phyloP scores from a whole-genome alignment of 177 flowering plant genomes.

The Tripterygium wilfordii region DNA sequence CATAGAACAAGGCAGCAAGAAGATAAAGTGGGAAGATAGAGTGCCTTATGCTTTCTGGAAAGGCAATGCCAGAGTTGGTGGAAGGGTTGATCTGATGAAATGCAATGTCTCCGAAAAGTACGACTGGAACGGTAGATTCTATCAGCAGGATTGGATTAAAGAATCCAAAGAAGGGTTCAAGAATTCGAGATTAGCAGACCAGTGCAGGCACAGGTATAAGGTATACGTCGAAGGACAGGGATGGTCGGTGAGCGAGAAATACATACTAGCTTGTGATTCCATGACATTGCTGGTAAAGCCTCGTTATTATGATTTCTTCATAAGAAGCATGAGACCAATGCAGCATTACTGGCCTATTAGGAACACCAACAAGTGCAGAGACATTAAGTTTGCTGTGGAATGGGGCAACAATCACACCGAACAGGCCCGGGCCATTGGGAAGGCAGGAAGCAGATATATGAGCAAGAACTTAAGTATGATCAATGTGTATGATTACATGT shows the following conservation, averaged over 20 bases:
- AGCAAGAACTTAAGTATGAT: constrained; percentile 18
- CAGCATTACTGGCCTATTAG: constrained; percentile 47
- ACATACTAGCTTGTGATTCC: constrained; percentile 39
- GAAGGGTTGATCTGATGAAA: constrained; percentile 30
- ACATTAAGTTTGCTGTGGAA: constrained; percentile 49
- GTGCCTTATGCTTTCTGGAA: constrained; percentile 50
- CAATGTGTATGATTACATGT: constrained; percentile 27
- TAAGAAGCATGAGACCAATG: constrained; percentile 30
- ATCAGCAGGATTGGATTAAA: constrained; percentile 26
- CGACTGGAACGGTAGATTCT: constrained; percentile 30
- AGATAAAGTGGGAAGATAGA: constrained; percentile 36
- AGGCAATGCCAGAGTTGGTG: constrained; percentile 32
- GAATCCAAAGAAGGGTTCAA: constrained; percentile 26
- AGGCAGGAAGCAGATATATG: constrained; percentile 11
- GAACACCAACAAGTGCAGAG: constrained; percentile 26
- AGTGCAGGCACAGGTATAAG: constrained; percentile 46
- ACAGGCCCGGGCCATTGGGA: constrained; percentile 27
- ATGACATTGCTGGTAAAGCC: constrained; percentile 29
- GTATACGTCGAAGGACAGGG: constrained; percentile 41
- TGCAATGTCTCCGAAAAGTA: constrained; percentile 31
- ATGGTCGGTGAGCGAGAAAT: constrained; percentile 48
- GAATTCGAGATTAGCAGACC: constrained; percentile 29
- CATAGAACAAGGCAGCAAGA: constrained; percentile 36
- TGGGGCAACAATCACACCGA: constrained; percentile 49
- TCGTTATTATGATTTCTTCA: constrained; percentile 30